Percentiles rank a stretch among this genome's conserved stretches.
Evolutionary conservation across 2,329 filamentous ascomycete genomes (phyloP).

Genomic region (Arthrobotrys pseudoclavata): DNA sequence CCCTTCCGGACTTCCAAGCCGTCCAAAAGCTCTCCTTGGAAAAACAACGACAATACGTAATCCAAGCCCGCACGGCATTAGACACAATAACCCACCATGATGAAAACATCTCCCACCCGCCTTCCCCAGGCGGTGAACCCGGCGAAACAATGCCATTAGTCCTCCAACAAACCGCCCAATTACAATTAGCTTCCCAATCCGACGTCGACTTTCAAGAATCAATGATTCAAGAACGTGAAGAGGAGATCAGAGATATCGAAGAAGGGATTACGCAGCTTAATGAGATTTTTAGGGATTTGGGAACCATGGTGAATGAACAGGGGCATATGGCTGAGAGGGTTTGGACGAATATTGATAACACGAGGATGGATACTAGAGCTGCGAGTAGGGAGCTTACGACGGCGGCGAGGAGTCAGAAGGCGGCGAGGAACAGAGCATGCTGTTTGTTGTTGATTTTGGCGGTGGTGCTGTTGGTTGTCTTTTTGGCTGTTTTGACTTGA

Average conservation of each 20-base stretch:
- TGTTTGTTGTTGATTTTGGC: slow-evolving; percentile 89
- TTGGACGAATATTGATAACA: slow-evolving; percentile 86
- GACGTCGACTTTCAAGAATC: slow-evolving; percentile 98
- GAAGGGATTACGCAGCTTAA: slow-evolving; percentile 96
- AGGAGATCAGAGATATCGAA: slow-evolving; percentile 97
- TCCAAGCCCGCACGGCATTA: slow-evolving; percentile 81
- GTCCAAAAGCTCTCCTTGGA: slow-evolving; percentile 92
- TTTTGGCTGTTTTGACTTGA: slow-evolving; percentile 77
- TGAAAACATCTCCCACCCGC: slow-evolving; percentile 60
- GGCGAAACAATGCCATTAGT: slow-evolving; percentile 66
- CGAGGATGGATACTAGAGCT: slow-evolving; percentile 83
- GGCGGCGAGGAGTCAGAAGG: slow-evolving; percentile 93
- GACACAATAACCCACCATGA: slow-evolving; percentile 63
- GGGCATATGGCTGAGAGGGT: slow-evolving; percentile 90
- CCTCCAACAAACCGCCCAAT: slow-evolving; percentile 76
- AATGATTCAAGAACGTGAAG: slow-evolving; percentile 94
- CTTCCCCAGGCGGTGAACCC: slow-evolving; percentile 60
- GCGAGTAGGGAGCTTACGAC: slow-evolving; percentile 87
- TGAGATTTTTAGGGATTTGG: slow-evolving; percentile 97
- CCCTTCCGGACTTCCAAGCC: slow-evolving; percentile 89
- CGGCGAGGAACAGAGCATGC: slow-evolving; percentile 92
- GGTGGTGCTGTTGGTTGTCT: slow-evolving; percentile 88
- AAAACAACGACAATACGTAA: slow-evolving; percentile 88
- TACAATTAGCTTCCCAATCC: slow-evolving; percentile 86
- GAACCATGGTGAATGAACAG: slow-evolving; percentile 95